phyloP scores from a whole-genome alignment of 371 early-diverging fungal species.

The Capillidium rhysosporum region DNA sequence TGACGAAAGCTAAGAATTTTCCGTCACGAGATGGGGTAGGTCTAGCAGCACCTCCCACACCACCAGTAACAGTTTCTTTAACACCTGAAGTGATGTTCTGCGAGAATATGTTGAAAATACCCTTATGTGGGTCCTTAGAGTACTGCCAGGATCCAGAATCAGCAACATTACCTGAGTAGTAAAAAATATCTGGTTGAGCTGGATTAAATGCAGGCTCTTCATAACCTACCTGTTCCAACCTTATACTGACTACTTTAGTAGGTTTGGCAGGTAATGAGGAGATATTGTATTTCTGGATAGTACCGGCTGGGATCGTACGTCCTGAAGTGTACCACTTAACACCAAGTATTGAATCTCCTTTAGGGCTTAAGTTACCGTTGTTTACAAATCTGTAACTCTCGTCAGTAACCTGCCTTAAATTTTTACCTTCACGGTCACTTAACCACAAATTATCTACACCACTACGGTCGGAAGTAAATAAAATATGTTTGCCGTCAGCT shows the following conservation, averaged over 20 bases:
- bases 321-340: constrained; percentile 1
- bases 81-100: neutral
- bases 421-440: neutral
- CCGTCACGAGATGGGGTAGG: neutral
- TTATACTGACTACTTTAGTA: neutral
- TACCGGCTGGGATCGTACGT: neutral
- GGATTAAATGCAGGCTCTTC: neutral
- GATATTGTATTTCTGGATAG: neutral
- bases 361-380: neutral
- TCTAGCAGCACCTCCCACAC: neutral
- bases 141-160: neutral
- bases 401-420: neutral
- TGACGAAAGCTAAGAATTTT: neutral
- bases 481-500: neutral
- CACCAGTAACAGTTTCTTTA: neutral
- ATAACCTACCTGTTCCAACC: neutral
- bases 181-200: neutral
- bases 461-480: neutral
- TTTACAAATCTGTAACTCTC: neutral
- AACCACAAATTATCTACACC: neutral
- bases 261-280: neutral
- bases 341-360: neutral
- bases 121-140: neutral
- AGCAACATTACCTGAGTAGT: neutral
- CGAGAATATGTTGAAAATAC: neutral